phyloP scores from a whole-genome alignment of 805 yeast species.

The Brettanomyces custersianus region DNA sequence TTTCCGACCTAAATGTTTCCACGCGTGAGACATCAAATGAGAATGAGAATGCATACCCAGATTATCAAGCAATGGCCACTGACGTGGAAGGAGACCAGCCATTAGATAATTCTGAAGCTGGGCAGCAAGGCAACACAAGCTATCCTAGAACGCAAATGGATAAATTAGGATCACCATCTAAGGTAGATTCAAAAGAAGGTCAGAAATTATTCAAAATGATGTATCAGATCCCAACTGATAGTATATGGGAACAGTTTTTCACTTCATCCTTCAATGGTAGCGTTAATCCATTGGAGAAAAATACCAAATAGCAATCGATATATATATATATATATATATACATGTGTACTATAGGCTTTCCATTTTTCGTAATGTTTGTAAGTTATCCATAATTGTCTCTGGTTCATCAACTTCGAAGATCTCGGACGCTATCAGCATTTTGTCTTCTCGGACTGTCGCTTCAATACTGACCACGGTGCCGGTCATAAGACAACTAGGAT shows the following conservation, averaged over 20 bases:
- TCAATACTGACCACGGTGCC: conserved; percentile 20
- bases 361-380: conserved; percentile 9
- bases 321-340: too few species aligned
- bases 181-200: conserved; percentile 32
- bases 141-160: background rate
- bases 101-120: background rate
- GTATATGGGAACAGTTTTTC: conserved; percentile 64
- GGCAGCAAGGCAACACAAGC: too few species aligned
- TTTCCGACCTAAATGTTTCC: background rate
- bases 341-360: too few species aligned
- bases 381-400: conserved; percentile 7
- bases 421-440: conserved; percentile 11
- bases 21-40: background rate
- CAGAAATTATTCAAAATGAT: conserved; percentile 50
- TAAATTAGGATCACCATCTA: background rate
- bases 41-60: background rate
- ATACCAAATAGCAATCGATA: too few species aligned
- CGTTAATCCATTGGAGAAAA: too few species aligned
- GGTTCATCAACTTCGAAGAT: conserved; percentile 15
- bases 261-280: conserved; percentile 18
- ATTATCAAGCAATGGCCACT: background rate
- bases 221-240: conserved; percentile 53
- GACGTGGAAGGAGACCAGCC: background rate
- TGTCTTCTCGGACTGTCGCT: conserved; percentile 9
- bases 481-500: conserved; percentile 6